Percentiles rank a stretch among this genome's conserved stretches.
Conservation (phyloP, 2,329 filamentous ascomycete species). For the Epichloe gansuensis region DNA sequence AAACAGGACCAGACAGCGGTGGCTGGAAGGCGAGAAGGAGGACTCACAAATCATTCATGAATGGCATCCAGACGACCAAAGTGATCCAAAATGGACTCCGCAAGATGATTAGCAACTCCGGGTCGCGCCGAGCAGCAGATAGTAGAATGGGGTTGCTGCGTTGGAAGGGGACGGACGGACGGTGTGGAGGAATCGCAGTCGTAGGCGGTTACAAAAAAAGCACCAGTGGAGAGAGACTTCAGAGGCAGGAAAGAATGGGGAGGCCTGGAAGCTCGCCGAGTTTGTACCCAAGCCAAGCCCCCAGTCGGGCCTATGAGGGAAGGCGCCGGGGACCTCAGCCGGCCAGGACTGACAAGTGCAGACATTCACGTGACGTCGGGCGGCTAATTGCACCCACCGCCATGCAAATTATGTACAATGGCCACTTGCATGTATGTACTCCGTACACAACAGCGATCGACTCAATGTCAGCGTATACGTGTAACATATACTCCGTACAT, state of each 20-base stretch:
- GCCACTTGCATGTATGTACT: no score
- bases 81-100: slow-evolving; percentile 13
- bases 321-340: background rate
- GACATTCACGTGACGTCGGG: background rate
- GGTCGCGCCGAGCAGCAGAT: slow-evolving; percentile 5
- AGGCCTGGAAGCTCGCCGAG: slow-evolving; percentile 12
- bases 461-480: no score
- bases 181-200: slow-evolving; percentile 14
- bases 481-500: no score
- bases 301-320: slow-evolving; percentile 8
- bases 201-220: slow-evolving; percentile 19
- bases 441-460: background rate
- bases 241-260: slow-evolving; percentile 29
- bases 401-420: background rate
- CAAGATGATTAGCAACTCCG: background rate
- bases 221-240: slow-evolving; percentile 19
- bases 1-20: slow-evolving; percentile 10
- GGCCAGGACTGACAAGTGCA: background rate
- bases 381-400: background rate
- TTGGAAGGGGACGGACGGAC: slow-evolving; percentile 21
- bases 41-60: slow-evolving; percentile 41
- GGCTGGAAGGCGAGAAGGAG: slow-evolving; percentile 9
- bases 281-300: slow-evolving; percentile 15
- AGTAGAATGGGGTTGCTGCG: slow-evolving; percentile 17
- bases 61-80: slow-evolving; percentile 26